Evolutionary conservation across 2,329 filamentous ascomycete genomes (phyloP).

Genomic region (Cadophora malorum): DNA sequence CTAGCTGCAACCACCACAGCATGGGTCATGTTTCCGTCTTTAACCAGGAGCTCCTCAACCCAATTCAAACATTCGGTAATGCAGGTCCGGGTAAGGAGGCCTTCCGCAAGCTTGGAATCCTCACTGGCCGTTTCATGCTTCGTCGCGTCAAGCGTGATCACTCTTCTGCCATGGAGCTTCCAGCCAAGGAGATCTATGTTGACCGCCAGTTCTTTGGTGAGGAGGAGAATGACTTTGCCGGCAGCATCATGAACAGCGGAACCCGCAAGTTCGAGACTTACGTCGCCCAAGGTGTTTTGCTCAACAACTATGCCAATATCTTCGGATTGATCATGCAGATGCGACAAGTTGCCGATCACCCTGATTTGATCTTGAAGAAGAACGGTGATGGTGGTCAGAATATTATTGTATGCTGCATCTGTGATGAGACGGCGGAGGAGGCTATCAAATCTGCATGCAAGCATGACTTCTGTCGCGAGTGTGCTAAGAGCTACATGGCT

Average conservation of each 20-base stretch:
- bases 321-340: slow-evolving; percentile 99
- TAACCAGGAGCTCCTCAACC: slow-evolving; percentile 94
- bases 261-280: slow-evolving; percentile 94
- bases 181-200: slow-evolving; percentile 90
- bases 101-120: slow-evolving; percentile 80
- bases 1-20: slow-evolving; percentile 64
- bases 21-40: slow-evolving; percentile 77
- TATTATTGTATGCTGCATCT: slow-evolving; percentile 89
- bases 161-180: slow-evolving; percentile 93
- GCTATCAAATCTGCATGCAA: slow-evolving; percentile 90
- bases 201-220: slow-evolving; percentile 97
- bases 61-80: slow-evolving; percentile 70
- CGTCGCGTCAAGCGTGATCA: slow-evolving; percentile 93
- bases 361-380: slow-evolving; percentile 91
- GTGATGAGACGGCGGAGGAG: slow-evolving; percentile 95
- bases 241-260: slow-evolving; percentile 93
- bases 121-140: slow-evolving; percentile 95
- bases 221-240: slow-evolving; percentile 93
- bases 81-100: slow-evolving; percentile 68
- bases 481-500: slow-evolving; percentile 79
- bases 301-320: slow-evolving; percentile 99
- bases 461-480: slow-evolving; percentile 88
- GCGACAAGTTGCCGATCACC: slow-evolving; percentile 96
- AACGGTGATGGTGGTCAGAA: slow-evolving; percentile 87
- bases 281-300: slow-evolving; percentile 88